A percentile compares a stretch with the other conserved stretches of the same genome.
Conservation (phyloP, 257 asterid species). For the Gynochthodes officinalis region DNA sequence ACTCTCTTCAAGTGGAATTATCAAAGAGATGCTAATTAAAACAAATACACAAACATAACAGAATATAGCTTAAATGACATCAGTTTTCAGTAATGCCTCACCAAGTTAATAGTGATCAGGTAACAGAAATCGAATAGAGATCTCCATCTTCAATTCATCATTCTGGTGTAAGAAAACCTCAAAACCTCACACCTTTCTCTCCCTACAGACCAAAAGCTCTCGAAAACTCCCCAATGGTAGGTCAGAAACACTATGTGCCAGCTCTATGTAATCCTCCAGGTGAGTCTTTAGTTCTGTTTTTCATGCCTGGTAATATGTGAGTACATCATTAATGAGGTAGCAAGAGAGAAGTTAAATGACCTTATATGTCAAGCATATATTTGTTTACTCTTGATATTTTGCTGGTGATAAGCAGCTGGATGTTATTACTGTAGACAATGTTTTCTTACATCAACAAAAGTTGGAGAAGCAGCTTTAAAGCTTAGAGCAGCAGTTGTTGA, state of each 20-base stretch:
- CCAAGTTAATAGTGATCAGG: not conserved
- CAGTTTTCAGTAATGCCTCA: not conserved
- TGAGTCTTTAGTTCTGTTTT: conserved; percentile 22
- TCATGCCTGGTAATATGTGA: conserved; percentile 7
- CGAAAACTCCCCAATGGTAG: conserved; percentile 11
- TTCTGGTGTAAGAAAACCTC: not conserved
- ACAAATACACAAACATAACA: not conserved
- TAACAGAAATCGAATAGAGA: too few species aligned
- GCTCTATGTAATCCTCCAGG: conserved; percentile 77
- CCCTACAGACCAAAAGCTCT: conserved; percentile 29
- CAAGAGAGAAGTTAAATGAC: not conserved
- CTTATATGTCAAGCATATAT: not conserved
- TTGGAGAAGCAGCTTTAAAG: conserved; percentile 54
- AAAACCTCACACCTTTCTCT: not conserved
- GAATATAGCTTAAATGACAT: not conserved
- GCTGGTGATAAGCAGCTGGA: conserved; percentile 50
- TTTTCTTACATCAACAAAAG: conserved; percentile 38
- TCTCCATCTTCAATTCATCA: not conserved
- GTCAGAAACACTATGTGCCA: conserved; percentile 58
- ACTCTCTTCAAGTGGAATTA: too few species aligned
- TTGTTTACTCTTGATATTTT: not conserved
- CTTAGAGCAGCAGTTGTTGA: conserved; percentile 60
- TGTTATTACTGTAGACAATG: conserved; percentile 52
- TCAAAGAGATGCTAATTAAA: not conserved
- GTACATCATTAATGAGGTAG: not conserved